phyloP scores from a whole-genome alignment of 1,284 basidiomycete genomes.

The Trametes polyzona region DNA sequence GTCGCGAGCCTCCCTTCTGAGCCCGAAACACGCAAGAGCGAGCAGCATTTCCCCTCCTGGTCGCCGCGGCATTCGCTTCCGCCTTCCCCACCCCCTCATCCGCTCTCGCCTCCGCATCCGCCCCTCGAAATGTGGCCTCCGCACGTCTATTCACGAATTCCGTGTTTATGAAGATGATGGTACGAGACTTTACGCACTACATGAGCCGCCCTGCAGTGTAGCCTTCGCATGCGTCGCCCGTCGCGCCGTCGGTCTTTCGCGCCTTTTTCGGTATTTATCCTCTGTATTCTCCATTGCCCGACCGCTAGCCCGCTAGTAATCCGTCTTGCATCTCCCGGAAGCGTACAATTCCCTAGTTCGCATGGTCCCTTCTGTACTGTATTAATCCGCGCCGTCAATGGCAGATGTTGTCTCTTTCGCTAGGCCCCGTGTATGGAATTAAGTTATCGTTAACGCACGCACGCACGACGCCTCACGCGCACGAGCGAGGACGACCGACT shows the following conservation, averaged over 20 bases:
- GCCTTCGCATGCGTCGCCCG: conserved; percentile 1
- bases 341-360: conserved; percentile 22
- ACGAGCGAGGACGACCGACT: background rate
- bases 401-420: conserved; percentile 19
- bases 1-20: conserved; percentile 18
- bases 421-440: background rate
- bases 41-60: background rate
- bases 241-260: background rate
- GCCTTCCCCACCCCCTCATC: background rate
- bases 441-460: background rate
- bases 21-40: conserved; percentile 1
- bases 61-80: conserved; percentile 2
- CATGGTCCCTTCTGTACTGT: conserved; percentile 21
- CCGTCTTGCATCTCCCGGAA: conserved; percentile 17
- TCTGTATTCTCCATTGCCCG: conserved; percentile 12
- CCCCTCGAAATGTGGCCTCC: background rate
- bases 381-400: conserved; percentile 21
- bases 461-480: background rate
- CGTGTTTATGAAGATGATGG: conserved; percentile 9
- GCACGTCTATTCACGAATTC: conserved; percentile 11
- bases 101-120: background rate
- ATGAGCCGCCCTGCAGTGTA: conserved; percentile 8
- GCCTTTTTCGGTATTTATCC: conserved; percentile 27
- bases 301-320: conserved; percentile 1
- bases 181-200: conserved; percentile 11